Evolutionary conservation across 1,284 basidiomycete species (phyloP).

Genomic region (Pseudozyma flocculosa): DNA sequence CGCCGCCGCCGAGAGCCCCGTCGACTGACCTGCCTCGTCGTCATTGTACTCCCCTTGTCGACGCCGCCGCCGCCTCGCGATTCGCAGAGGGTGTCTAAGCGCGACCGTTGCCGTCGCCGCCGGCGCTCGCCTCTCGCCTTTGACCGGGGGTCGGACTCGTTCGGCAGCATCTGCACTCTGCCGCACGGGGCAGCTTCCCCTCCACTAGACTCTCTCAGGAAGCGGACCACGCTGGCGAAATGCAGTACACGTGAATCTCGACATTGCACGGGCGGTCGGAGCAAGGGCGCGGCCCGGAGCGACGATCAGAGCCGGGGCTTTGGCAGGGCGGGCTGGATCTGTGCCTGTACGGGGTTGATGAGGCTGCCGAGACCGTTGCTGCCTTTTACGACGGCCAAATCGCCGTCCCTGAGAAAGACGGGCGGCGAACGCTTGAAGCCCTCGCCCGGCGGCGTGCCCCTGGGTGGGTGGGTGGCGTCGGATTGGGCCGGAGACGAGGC

Average conservation of each 20-base stretch:
- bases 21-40: not conserved
- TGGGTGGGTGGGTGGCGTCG: not conserved
- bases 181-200: too few relatives aligned
- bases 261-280: too few relatives aligned
- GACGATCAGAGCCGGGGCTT: not conserved
- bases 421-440: constrained; percentile 74
- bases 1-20: too few relatives aligned
- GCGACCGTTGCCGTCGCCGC: too few relatives aligned
- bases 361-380: constrained; percentile 16
- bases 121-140: too few relatives aligned
- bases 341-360: constrained; percentile 17
- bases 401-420: constrained; percentile 73
- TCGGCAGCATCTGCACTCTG: too few relatives aligned
- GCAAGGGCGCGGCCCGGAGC: too few relatives aligned
- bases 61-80: too few relatives aligned
- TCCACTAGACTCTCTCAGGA: too few relatives aligned
- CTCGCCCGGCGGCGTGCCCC: constrained; percentile 62
- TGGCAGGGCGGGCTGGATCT: not conserved
- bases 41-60: not conserved
- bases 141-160: too few relatives aligned
- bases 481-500: constrained; percentile 28
- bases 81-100: not conserved
- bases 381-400: constrained; percentile 62
- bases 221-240: too few relatives aligned
- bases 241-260: too few relatives aligned